Evolutionary conservation across 1,284 basidiomycete genomes (phyloP).

Genomic region (Stereum hirsutum): DNA sequence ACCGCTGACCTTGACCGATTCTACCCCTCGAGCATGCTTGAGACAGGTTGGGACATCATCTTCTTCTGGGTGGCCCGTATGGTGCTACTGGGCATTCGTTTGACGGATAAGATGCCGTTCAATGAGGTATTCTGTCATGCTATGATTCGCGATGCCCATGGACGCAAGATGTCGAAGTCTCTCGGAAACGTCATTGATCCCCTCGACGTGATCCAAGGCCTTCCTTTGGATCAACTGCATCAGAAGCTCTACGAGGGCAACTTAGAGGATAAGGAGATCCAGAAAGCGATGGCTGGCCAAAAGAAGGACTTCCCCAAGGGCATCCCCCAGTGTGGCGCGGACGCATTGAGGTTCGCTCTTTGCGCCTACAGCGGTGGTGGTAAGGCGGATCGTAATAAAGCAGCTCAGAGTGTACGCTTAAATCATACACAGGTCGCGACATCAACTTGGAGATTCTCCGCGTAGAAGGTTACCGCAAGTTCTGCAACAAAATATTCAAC

Average conservation of each 20-base stretch:
- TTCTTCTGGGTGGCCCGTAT: slow-evolving; percentile 99
- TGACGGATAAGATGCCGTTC: slow-evolving; percentile 92
- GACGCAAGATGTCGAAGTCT: slow-evolving; percentile 98
- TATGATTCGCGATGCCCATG: slow-evolving; percentile 98
- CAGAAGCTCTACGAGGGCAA: slow-evolving; percentile 88
- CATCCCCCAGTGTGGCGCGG: slow-evolving; percentile 97
- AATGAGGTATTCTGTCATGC: slow-evolving; percentile 98
- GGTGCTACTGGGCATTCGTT: slow-evolving; percentile 88
- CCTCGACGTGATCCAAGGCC: slow-evolving; percentile 89
- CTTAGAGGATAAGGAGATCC: slow-evolving; percentile 89
- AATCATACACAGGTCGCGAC: slow-evolving; percentile 57
- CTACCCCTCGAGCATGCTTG: slow-evolving; percentile 86
- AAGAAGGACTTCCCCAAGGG: slow-evolving; percentile 99
- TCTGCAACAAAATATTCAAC: slow-evolving; percentile 99
- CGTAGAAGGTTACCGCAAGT: slow-evolving; percentile 99
- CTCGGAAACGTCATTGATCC: slow-evolving; percentile 99
- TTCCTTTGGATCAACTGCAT: slow-evolving; percentile 79
- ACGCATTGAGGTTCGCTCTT: slow-evolving; percentile 91
- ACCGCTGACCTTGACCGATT: slow-evolving; percentile 62
- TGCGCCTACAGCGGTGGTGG: slow-evolving; percentile 92
- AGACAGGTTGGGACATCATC: slow-evolving; percentile 98
- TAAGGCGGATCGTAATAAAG: too few relatives aligned
- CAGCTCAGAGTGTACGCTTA: not conserved
- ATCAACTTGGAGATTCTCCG: slow-evolving; percentile 95
- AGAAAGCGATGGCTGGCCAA: slow-evolving; percentile 89